Evolutionary conservation across 2,329 filamentous ascomycete genomes (phyloP), one percentile per base, ranked within the genome.

Genomic region (Cercospora sp.): DNA sequence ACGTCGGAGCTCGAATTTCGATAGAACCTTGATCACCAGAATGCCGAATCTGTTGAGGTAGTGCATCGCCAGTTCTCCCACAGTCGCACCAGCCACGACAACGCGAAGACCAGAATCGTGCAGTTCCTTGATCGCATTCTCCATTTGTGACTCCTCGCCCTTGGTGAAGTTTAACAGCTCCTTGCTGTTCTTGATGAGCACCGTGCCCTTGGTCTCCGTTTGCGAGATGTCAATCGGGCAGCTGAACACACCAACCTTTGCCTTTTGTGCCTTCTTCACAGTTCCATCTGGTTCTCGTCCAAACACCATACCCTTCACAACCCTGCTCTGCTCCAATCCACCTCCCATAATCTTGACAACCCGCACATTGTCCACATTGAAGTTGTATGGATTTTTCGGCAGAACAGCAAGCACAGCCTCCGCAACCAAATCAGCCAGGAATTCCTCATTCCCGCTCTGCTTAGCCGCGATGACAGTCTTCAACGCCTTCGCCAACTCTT

Each of bases 341-440:
- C 95, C 94, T 75, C 95, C 95, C 94, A 99, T 98, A 77, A 99
- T 99, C 87, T 99, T 99, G 76, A 99, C 96, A 67, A 99, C 96
- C 69, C 95, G 92, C 76, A 99, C 90, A 81, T 99, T 99, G 85
- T 99, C 95, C 72, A 99, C 93, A 82, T 97, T 99, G 87, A 99
- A 99, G 83, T 96, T 94, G 79, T 87, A 83, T 23, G 95, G 91
- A 83, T 97, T 97, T 85, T 97, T 97, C 73, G 96, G 95, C 71
- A 99, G 87, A 20, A 99, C 94, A 55, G 93, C 89, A 66, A 98
- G 88, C 23, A 90, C 87, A 31, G 88, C 88, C 79, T 97, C 93
- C 57, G 96, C 90, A 72, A 99, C 94, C 76, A 98, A 87, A 64
- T 90, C 85, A 69, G 94, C 92, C 64, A 99, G 86, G 77, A 93